Evolutionary conservation across 768 basidiomycete species (phyloP).

Genomic region (Serendipita indica): DNA sequence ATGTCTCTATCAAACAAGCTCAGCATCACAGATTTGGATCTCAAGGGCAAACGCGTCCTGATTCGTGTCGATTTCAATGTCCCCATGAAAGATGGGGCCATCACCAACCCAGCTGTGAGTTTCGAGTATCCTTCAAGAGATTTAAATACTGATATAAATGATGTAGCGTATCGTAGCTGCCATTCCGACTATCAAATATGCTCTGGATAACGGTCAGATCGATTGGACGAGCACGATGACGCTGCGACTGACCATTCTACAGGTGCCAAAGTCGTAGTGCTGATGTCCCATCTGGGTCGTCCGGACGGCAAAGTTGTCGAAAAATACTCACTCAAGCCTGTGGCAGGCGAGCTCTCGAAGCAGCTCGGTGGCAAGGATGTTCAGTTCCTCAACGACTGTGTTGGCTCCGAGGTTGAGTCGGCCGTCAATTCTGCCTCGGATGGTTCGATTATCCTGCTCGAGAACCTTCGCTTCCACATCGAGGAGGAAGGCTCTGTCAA

Average conservation of each 20-base stretch:
- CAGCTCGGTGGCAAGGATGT: constrained; percentile 52
- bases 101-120: constrained; percentile 92
- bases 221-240: neutral
- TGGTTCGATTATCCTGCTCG: constrained; percentile 76
- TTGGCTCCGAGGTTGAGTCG: constrained; percentile 72
- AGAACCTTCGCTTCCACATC: constrained; percentile 96
- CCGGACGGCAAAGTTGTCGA: constrained; percentile 81
- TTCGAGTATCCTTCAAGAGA: too few relatives aligned
- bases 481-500: constrained; percentile 94
- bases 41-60: constrained; percentile 78
- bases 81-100: constrained; percentile 71
- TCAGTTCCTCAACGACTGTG: constrained; percentile 69
- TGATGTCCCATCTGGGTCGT: constrained; percentile 97
- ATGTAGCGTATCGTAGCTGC: constrained; percentile 92
- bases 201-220: constrained; percentile 60
- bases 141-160: too few relatives aligned
- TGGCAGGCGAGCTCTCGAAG: constrained; percentile 64
- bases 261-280: constrained; percentile 71
- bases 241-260: neutral
- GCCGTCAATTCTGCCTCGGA: constrained; percentile 48
- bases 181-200: constrained; percentile 87
- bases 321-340: constrained; percentile 84
- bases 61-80: constrained; percentile 96
- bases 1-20: constrained; percentile 96
- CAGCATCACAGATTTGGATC: constrained; percentile 77